Conservation (phyloP, 2,329 filamentous ascomycete genomes). For the Geosmithia morbida region DNA sequence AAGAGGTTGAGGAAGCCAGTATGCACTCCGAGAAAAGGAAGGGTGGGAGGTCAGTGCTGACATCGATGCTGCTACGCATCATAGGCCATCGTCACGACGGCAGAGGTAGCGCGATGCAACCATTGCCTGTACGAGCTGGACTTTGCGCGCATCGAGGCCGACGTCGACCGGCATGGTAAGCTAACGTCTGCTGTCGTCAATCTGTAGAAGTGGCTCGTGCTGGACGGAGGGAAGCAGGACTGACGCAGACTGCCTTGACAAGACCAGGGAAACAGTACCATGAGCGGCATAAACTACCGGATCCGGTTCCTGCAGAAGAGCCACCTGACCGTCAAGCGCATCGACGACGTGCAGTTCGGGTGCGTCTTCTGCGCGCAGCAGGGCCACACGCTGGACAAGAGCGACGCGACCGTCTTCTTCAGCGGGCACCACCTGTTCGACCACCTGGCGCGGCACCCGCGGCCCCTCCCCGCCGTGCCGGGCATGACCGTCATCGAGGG, state of each 20-base stretch:
- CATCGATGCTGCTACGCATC: neutral
- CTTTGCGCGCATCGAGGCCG: conserved; percentile 34
- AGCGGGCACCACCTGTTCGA: conserved; percentile 34
- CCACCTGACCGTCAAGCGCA: conserved; percentile 31
- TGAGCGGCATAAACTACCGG: conserved; percentile 32
- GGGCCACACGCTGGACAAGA: conserved; percentile 34
- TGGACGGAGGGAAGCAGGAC: too few relatives aligned
- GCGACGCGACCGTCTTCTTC: conserved; percentile 43
- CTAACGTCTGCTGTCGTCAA: neutral
- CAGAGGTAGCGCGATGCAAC: conserved; percentile 28
- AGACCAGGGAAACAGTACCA: conserved; percentile 29
- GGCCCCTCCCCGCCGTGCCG: conserved; percentile 32
- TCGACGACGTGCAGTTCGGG: conserved; percentile 38
- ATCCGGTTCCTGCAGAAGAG: conserved; percentile 41
- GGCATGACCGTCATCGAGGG: conserved; percentile 34
- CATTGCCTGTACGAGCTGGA: conserved; percentile 39
- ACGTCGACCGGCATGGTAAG: conserved; percentile 32
- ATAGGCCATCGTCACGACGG: neutral
- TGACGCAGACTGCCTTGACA: neutral
- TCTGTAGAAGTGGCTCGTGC: too few relatives aligned
- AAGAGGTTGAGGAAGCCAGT: conserved; percentile 35
- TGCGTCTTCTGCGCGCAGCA: conserved; percentile 38
- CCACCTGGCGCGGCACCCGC: conserved; percentile 37
- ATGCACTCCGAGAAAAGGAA: conserved; percentile 5
- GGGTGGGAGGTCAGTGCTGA: neutral